Percentiles rank a stretch among this genome's conserved stretches.
Evolutionary conservation across 495 filamentous ascomycete genomes (phyloP).

Genomic region (Penicillium atrosanguineum): DNA sequence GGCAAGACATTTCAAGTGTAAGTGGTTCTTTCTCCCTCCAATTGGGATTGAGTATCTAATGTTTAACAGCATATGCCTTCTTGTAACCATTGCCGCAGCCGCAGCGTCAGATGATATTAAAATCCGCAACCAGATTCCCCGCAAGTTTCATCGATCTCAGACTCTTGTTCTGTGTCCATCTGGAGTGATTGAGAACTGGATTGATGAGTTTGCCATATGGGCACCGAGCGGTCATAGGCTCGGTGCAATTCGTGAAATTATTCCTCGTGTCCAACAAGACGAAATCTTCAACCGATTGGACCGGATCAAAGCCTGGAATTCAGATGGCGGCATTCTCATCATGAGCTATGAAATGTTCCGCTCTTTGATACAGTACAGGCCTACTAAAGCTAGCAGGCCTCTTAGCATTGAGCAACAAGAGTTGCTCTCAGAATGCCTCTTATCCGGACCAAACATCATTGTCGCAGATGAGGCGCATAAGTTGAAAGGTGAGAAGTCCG

Average conservation of each 20-base stretch:
- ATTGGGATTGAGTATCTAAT: not conserved
- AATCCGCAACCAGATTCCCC: conserved; percentile 65
- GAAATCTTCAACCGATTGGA: conserved; percentile 33
- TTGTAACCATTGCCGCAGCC: conserved; percentile 70
- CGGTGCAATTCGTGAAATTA: conserved; percentile 52
- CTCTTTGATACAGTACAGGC: conserved; percentile 37
- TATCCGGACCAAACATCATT: conserved; percentile 67
- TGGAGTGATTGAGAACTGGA: conserved; percentile 77
- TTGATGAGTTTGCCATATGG: conserved; percentile 74
- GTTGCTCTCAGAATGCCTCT: conserved; percentile 45
- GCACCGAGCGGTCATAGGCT: conserved; percentile 45
- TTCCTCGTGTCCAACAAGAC: conserved; percentile 15
- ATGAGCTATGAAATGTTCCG: conserved; percentile 72
- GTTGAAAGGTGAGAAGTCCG: conserved; percentile 61
- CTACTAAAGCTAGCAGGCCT: conserved; percentile 6
- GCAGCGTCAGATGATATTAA: conserved; percentile 53
- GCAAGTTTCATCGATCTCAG: conserved; percentile 55
- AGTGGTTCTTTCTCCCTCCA: conserved; percentile 24
- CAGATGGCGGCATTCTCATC: conserved; percentile 68
- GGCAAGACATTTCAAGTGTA: conserved; percentile 90
- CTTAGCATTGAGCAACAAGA: conserved; percentile 36
- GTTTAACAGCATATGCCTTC: conserved; percentile 60
- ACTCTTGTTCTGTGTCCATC: conserved; percentile 76
- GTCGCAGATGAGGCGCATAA: conserved; percentile 85
- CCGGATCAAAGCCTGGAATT: conserved; percentile 56